Evolutionary conservation across 2,329 filamentous ascomycete genomes (phyloP), one percentile per base, ranked within the genome.

Genomic region (Chalara sp.): DNA sequence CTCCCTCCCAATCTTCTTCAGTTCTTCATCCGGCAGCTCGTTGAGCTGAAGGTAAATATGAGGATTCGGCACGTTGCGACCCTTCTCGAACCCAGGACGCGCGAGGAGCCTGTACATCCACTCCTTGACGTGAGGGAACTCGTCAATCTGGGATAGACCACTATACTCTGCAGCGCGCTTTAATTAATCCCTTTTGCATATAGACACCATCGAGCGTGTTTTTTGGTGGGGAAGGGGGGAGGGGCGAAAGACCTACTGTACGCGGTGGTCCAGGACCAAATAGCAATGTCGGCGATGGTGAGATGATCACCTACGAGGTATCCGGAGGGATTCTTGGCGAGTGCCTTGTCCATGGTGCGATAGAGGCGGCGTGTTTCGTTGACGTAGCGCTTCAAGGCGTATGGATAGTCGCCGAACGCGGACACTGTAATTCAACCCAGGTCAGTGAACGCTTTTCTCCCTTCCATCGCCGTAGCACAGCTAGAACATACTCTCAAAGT

Each of bases 341-440:
- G 78, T 52, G 89, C 81, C 47, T 76, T 80, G 63, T 95, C 84
- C 54, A 95, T 71, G 13, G 88, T 83, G 50, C 81, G 75, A 70
- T 92, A 95, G 2, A 95, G 74, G 11, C 89, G 81, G 13, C 84
- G 76, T 0, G 86, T 88, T 72, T 95, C 89, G 65, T 88, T 91
- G 64, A 76, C 72, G 71, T 95, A 95, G 46, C 89, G 8, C 8
- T 39, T 21, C 21, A 21, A 21, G 21, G 21, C 21, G 21, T 21
- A 21, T 21, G 21, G 21, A 21, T 21, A 21, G 21, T 21, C 21
- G 21, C 21, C 21, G 21, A 21, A 21, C 2, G 21, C 21, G 21
- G 21, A 21, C 21, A 21, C 21, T 21, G 21, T 21, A 3, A 21
- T 21, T 21, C 21, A 21, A 21, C 21, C 21, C 21, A 3, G 21